phyloP scores from a whole-genome alignment of 257 asterid genomes.

The Fraxinus americana region DNA sequence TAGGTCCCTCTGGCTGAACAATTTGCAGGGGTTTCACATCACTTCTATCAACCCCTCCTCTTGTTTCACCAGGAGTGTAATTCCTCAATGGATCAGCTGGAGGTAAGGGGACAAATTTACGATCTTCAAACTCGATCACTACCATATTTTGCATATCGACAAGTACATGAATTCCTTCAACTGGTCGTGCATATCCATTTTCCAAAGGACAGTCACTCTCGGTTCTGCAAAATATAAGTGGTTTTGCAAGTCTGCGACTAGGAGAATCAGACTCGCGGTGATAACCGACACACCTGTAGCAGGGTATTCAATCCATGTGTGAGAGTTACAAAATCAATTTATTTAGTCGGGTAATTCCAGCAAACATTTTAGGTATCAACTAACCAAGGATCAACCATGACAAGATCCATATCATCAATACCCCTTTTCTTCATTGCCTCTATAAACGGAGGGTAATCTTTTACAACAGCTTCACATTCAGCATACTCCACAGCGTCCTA shows the following conservation, averaged over 20 bases:
- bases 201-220: conserved; percentile 98
- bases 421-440: conserved; percentile 99
- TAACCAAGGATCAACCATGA: conserved; percentile 99
- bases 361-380: conserved; percentile 30
- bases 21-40: conserved; percentile 90
- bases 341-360: conserved; percentile 13
- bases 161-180: conserved; percentile 92
- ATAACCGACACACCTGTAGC: conserved; percentile 93
- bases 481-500: conserved; percentile 98
- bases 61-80: conserved; percentile 86
- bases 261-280: conserved; percentile 94
- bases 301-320: conserved; percentile 24
- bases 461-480: conserved; percentile 94
- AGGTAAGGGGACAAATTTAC: conserved; percentile 89
- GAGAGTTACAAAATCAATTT: conserved; percentile 14
- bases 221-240: conserved; percentile 87
- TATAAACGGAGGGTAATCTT: conserved; percentile 83
- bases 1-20: conserved; percentile 96
- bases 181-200: conserved; percentile 98
- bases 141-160: conserved; percentile 98
- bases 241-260: conserved; percentile 93
- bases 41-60: conserved; percentile 97
- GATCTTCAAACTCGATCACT: conserved; percentile 91
- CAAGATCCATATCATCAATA: conserved; percentile 96
- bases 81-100: conserved; percentile 97